Base-by-base conservation (phyloP, 2,329 filamentous ascomycete species). In the Calonectria pauciramosa region DNA sequence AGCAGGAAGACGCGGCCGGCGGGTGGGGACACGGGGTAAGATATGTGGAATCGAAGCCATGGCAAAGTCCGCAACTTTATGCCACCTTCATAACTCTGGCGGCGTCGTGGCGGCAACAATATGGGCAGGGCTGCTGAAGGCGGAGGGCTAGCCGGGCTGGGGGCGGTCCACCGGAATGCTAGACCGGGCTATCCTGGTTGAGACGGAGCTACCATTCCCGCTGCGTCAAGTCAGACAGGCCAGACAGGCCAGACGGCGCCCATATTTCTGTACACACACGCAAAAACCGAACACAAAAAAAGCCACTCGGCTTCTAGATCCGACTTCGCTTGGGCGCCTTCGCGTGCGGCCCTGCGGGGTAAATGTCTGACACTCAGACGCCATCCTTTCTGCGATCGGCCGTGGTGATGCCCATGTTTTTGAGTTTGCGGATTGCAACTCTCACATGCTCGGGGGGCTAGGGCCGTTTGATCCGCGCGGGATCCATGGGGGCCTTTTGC, bases 161-260 rank as follows among this genome's bases (percentile, higher is more conserved):
- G 10, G 20, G 34, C 56, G 56, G 56, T 14, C n/a, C 56, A 60
- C 56, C 56, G 56, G 56, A 60, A 60, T 60, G 34, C 34, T 41
- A 60, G 56, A 60, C 56, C 56, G 34, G 34, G 56, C 56, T 60
- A 60, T 26, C 34, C 56, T 16, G n/a, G 56, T 60, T n/a, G n/a
- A 60, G 56, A 56, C 52, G 56, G 56, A 28, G 34, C n/a, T 9
- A 41, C 56, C 56, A 60, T 60, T 60, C 56, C 56, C 18, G 30
- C 56, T 60, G 34, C 56, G 56, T 60, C 56, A 60, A 41, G 56
- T 38, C 30, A 41, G 34, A 60, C 56, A 41, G 28, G 30, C 30
- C n/a, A n/a, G n/a, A n/a, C n/a, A n/a, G n/a, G n/a, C 14, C 1
- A 38, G 34, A 16, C 56, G 44, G 44, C 44, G 44, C 44, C 44